A percentile compares a stretch with the other conserved stretches of the same genome.
Evolutionary conservation across 1,284 basidiomycete genomes (phyloP).

Genomic region (Pterula multifida): DNA sequence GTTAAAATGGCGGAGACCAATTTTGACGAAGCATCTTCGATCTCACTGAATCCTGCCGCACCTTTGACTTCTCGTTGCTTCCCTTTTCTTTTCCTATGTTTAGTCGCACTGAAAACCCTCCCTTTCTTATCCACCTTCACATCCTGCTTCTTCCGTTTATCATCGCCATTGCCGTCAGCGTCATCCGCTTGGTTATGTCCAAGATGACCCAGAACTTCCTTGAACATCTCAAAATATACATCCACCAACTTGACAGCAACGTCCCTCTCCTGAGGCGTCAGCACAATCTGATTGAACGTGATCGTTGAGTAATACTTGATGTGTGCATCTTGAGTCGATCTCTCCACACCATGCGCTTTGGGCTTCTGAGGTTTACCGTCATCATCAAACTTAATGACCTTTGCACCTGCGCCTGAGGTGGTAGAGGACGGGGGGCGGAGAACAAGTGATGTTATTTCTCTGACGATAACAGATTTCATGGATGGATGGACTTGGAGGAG

Average conservation of each 20-base stretch:
- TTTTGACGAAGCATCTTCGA: conserved; percentile 75
- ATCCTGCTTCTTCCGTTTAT: conserved; percentile 20
- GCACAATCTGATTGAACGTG: conserved; percentile 89
- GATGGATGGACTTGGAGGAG: conserved; percentile 85
- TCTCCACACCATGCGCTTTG: conserved; percentile 19
- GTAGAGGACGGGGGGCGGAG: conserved; percentile 39
- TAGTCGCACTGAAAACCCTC: conserved; percentile 10
- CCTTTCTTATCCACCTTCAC: conserved; percentile 12
- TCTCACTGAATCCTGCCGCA: conserved; percentile 54
- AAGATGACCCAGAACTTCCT: conserved; percentile 51
- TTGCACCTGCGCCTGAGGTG: conserved; percentile 15
- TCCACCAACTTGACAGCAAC: conserved; percentile 82
- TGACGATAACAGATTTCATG: conserved; percentile 88
- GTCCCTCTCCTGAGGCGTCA: conserved; percentile 59
- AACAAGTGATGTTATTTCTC: conserved; percentile 77
- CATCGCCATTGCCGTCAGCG: conserved; percentile 17
- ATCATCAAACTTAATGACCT: conserved; percentile 23
- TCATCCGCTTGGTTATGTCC: conserved; percentile 31
- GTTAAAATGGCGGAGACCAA: conserved; percentile 87
- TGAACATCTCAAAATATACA: conserved; percentile 93
- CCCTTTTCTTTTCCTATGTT: conserved; percentile 18
- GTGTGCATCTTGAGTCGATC: conserved; percentile 38
- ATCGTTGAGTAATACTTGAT: conserved; percentile 86
- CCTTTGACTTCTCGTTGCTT: conserved; percentile 30
- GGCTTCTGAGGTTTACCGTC: conserved; percentile 19